Evolutionary conservation across 305 asterid genomes (phyloP), one percentile per base, ranked within the genome.

Genomic region (Fraxinus angustifolia): DNA sequence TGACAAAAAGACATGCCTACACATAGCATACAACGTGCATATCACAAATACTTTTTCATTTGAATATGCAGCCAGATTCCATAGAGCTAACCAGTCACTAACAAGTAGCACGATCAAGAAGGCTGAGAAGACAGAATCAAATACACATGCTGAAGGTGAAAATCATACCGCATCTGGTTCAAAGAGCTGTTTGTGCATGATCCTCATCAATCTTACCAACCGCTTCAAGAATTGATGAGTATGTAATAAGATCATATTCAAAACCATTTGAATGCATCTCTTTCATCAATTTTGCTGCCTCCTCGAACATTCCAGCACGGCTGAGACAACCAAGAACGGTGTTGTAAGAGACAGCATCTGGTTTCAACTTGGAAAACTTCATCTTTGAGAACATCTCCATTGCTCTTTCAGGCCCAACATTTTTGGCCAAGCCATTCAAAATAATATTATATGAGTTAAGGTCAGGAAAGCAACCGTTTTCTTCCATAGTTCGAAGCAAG

Each of bases 241-340:
- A 93, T 4, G 99, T 92, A 67, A 95, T 91, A 60, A 73, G 79
- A 86, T 95, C 97, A 85, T 92, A 95, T 73, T 95, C 97, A 77
- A 88, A 92, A 36, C 98, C 98, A 77, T 85, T 88, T 76, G 30
- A 75, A 16, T 40, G 87, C 99, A 95, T 95, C 92, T 93, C 98
- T 80, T 91, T 91, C 99, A 95, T 95, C 85, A 95, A 84, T 85
- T 79, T 91, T 7, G 99, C 94, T 79, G 98, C 98, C 89, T 95
- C 99, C 85, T 95, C 99, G 75, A 95, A 92, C 97, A 92, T 91
- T 26, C 99, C 98, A 70, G 94, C 95, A 77, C 94, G 95, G 85
- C 99, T 93, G 1, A 95, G 88, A 85, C 96, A 91, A 45, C 99
- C 91, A 23, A 95, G 90, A 84, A 95, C 81, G 3, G 97, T 95